Evolutionary conservation across 257 asterid genomes (phyloP).

Genomic region (Primulina huaijiensis): DNA sequence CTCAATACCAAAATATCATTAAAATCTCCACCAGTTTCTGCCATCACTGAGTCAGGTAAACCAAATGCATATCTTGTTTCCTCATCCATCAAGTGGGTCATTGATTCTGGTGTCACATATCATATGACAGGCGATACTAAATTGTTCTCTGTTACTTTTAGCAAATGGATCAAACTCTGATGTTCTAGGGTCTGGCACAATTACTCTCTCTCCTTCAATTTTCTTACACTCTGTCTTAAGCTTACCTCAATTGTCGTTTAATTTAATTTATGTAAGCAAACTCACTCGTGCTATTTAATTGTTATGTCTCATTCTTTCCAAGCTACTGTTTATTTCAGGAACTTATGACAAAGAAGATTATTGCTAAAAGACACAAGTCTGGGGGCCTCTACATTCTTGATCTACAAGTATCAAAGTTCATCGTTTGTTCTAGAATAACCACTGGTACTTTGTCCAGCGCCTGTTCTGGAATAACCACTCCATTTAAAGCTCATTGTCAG

Average conservation of each 20-base stretch:
- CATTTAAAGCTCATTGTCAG: background rate
- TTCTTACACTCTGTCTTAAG: background rate
- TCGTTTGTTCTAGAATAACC: background rate
- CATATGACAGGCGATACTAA: slow-evolving; percentile 5
- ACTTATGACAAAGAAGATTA: background rate
- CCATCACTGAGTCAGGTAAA: slow-evolving; percentile 13
- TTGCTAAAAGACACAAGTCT: background rate
- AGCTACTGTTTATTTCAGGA: background rate
- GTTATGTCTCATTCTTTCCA: slow-evolving; percentile 2
- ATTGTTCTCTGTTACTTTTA: background rate
- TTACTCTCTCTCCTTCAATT: background rate
- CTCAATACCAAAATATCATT: background rate
- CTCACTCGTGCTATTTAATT: background rate
- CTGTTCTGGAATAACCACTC: background rate
- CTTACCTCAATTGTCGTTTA: background rate
- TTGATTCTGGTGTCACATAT: slow-evolving; percentile 18
- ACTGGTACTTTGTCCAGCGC: background rate
- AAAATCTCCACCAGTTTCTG: background rate
- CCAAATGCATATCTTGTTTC: slow-evolving; percentile 5
- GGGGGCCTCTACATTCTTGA: background rate
- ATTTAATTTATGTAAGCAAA: background rate
- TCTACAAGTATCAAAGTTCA: background rate
- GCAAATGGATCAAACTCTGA: background rate
- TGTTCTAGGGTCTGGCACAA: background rate
- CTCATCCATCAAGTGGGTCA: background rate